Evolutionary conservation across 2,329 filamentous ascomycete genomes (phyloP).

Genomic region (Talaromyces sp.): DNA sequence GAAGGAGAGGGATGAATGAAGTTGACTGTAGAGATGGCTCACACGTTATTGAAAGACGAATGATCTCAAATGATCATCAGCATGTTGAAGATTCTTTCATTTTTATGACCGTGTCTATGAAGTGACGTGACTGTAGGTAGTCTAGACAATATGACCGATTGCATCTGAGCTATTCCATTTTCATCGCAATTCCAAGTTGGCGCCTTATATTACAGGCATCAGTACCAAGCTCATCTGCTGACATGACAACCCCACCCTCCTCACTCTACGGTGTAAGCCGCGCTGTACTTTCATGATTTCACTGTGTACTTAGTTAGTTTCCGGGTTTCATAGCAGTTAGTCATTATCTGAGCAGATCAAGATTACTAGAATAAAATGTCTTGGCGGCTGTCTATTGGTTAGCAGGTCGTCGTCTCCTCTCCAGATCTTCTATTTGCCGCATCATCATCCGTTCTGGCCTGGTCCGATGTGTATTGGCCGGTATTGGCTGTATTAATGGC

Average conservation of each 20-base stretch:
- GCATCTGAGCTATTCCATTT: not conserved
- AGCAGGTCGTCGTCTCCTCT: not conserved
- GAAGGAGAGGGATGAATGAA: too few relatives aligned
- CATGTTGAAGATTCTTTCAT: too few relatives aligned
- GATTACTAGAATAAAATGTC: not conserved
- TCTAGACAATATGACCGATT: not conserved
- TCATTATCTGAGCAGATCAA: not conserved
- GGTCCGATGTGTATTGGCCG: not conserved
- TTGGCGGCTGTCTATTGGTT: not conserved
- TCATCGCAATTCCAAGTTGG: not conserved
- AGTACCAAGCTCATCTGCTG: not conserved
- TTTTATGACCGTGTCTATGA: too few relatives aligned
- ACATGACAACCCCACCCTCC: not conserved
- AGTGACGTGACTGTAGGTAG: too few relatives aligned
- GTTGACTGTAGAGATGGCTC: too few relatives aligned
- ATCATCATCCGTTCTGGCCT: not conserved
- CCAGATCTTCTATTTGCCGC: not conserved
- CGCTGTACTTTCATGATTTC: not conserved
- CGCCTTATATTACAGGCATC: not conserved
- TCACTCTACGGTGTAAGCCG: not conserved
- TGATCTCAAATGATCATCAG: too few relatives aligned
- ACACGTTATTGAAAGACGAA: too few relatives aligned
- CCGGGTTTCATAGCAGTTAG: not conserved
- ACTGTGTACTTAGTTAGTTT: not conserved
- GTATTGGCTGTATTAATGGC: slow-evolving; percentile 3